Conservation (phyloP, 441 rosid genomes). For the Sinapis alba region DNA sequence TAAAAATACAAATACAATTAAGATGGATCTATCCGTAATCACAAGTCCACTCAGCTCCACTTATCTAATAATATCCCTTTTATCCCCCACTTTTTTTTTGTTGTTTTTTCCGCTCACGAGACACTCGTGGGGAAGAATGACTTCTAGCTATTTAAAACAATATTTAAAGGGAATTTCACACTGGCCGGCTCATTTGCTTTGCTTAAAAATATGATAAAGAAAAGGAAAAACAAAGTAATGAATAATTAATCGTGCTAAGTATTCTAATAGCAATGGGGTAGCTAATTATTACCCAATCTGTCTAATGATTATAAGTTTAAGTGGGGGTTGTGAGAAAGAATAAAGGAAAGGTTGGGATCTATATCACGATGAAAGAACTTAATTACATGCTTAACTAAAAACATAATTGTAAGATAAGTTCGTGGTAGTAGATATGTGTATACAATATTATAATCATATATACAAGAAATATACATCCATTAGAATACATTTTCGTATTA, state of each 20-base stretch:
- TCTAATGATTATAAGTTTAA: slow-evolving; percentile 39
- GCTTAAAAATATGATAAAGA: slow-evolving; percentile 27
- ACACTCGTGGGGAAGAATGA: slow-evolving; percentile 40
- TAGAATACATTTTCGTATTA: background rate
- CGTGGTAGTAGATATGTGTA: background rate
- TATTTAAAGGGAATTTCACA: slow-evolving; percentile 31
- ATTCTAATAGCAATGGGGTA: slow-evolving; percentile 35
- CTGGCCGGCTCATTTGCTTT: slow-evolving; percentile 37
- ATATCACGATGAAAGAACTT: slow-evolving; percentile 14
- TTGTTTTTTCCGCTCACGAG: slow-evolving; percentile 27
- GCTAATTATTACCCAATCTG: slow-evolving; percentile 43
- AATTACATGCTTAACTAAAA: background rate
- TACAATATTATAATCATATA: background rate
- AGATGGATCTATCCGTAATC: slow-evolving; percentile 25
- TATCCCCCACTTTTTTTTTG: background rate
- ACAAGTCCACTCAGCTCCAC: slow-evolving; percentile 35
- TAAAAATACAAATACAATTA: slow-evolving; percentile 17
- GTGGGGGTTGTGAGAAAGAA: slow-evolving; percentile 38
- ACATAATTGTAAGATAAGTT: background rate
- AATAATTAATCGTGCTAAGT: slow-evolving; percentile 32
- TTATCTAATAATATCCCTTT: slow-evolving; percentile 16
- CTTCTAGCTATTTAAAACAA: slow-evolving; percentile 19
- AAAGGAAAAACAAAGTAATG: slow-evolving; percentile 22
- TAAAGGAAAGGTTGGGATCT: slow-evolving; percentile 27
- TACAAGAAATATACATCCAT: background rate